phyloP scores from a whole-genome alignment of 2,329 filamentous ascomycete genomes.

The Cercospora nicotianae region DNA sequence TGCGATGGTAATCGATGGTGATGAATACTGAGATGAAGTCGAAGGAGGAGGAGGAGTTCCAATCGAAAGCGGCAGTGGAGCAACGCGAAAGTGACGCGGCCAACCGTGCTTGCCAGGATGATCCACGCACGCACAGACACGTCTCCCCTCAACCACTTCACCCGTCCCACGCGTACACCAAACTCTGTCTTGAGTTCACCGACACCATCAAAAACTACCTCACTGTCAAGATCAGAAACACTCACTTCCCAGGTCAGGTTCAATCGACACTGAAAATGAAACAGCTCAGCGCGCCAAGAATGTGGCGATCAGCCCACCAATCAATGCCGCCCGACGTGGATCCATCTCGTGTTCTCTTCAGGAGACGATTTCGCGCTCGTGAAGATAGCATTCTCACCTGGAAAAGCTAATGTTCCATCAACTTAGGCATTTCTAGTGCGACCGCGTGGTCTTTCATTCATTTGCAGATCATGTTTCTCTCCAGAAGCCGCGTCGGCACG shows the following conservation, averaged over 20 bases:
- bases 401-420: neutral
- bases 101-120: neutral
- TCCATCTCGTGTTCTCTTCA: neutral
- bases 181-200: neutral
- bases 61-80: neutral
- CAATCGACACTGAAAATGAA: neutral
- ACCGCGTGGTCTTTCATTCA: neutral
- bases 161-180: neutral
- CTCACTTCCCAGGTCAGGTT: neutral
- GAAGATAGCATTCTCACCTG: neutral
- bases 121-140: neutral
- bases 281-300: neutral
- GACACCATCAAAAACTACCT: neutral
- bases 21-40: neutral
- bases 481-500: constrained; percentile 7
- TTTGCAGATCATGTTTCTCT: constrained; percentile 9
- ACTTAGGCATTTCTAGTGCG: neutral
- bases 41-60: neutral
- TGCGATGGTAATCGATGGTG: too few species aligned
- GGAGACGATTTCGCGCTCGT: neutral
- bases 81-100: neutral
- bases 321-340: neutral
- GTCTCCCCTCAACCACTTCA: neutral
- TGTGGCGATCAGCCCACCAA: neutral
- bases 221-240: neutral